These are phyloP conservation scores for Oligophagozyma castellii DNA, from an alignment of 1,139 yeast genomes.

Conservation along the genomic window DNA sequence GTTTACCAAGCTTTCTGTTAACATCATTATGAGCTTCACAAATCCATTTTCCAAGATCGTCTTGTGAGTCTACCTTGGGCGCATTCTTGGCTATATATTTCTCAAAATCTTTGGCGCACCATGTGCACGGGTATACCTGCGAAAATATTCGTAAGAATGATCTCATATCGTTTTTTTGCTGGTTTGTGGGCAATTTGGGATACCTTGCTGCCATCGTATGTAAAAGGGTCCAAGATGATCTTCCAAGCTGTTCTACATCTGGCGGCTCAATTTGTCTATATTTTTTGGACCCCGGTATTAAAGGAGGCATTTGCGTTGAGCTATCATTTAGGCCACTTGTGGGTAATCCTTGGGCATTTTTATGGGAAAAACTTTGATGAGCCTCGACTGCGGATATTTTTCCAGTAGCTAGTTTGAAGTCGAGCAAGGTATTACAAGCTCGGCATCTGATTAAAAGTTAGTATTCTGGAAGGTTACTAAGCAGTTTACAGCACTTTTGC, in stretches of 20 bases:
- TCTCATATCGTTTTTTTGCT: conserved; percentile 58
- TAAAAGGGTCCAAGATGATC: conserved; percentile 82
- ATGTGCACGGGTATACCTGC: conserved; percentile 85
- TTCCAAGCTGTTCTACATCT: conserved; percentile 69
- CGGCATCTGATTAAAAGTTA: conserved; percentile 38
- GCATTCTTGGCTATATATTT: conserved; percentile 44
- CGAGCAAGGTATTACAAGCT: conserved; percentile 64
- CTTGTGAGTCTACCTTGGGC: conserved; percentile 59
- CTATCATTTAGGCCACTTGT: conserved; percentile 11
- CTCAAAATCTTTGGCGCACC: conserved; percentile 79
- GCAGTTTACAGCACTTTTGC: no score
- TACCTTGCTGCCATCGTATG: conserved; percentile 87
- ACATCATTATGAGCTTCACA: conserved; percentile 93
- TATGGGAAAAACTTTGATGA: not conserved
- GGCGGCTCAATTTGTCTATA: conserved; percentile 60
- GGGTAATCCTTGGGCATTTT: not conserved
- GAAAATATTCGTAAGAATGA: conserved; percentile 62
- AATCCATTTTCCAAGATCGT: conserved; percentile 78
- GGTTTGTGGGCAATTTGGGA: conserved; percentile 51
- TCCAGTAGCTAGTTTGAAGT: conserved; percentile 50
- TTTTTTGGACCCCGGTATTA: conserved; percentile 14
- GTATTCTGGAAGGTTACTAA: no score
- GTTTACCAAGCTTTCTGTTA: conserved; percentile 72
- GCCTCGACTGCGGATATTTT: conserved; percentile 10
- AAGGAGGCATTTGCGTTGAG: conserved; percentile 2